Evolutionary conservation across 495 filamentous ascomycete genomes (phyloP).

Genomic region (Trichoderma parareesei): DNA sequence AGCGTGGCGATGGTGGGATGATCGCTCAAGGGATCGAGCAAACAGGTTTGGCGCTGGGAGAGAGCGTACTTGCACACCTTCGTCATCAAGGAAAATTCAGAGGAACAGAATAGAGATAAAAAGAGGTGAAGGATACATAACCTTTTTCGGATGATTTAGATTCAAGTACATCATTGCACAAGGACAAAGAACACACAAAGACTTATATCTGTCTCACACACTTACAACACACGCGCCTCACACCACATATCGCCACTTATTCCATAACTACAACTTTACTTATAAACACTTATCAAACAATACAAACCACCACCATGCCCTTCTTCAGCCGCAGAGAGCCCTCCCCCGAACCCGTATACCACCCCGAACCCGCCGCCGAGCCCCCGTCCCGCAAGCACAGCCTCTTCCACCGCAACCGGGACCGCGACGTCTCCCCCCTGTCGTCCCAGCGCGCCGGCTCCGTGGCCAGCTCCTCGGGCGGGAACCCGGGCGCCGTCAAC

Average conservation of each 20-base stretch:
- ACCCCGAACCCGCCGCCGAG: slow-evolving; percentile 24
- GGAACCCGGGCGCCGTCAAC: slow-evolving; percentile 12
- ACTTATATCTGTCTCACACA: background rate
- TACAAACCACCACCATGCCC: slow-evolving; percentile 27
- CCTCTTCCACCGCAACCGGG: slow-evolving; percentile 26
- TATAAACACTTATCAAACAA: background rate
- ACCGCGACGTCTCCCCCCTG: background rate
- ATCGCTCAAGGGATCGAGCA: background rate
- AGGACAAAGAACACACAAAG: background rate
- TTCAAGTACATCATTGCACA: background rate
- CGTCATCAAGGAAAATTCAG: background rate
- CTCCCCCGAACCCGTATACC: slow-evolving; percentile 26
- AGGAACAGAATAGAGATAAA: background rate
- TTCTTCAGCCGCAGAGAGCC: slow-evolving; percentile 36
- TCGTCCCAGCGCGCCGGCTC: slow-evolving; percentile 19
- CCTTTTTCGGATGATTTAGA: too few relatives aligned
- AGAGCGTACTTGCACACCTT: background rate
- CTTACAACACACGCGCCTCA: background rate
- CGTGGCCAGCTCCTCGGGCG: slow-evolving; percentile 23
- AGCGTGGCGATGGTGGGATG: background rate
- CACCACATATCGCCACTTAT: background rate
- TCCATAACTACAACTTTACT: background rate
- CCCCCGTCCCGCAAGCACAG: slow-evolving; percentile 27
- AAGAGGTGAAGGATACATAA: background rate
- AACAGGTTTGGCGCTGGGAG: background rate